Evolutionary conservation across 495 filamentous ascomycete genomes (phyloP), one percentile per base, ranked within the genome.

Genomic region (Aspergillus olivimuriae): DNA sequence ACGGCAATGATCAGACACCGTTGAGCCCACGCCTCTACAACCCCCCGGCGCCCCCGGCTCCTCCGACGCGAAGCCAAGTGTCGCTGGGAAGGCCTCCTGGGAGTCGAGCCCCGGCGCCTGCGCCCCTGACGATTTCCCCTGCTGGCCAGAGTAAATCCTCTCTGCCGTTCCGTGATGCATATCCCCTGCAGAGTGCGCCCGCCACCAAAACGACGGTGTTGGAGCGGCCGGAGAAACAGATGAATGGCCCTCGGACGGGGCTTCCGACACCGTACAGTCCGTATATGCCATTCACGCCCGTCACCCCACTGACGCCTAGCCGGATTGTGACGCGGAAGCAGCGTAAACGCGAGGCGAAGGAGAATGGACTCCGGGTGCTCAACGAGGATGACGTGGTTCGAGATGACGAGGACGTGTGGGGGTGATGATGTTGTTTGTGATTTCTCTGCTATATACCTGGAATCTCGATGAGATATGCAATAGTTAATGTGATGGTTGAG

Each of bases 221-320:
- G 15, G 88, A 91, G 48, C 72, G 87, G 3, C 74, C 76, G 4
- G 55, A 57, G 0, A 76, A 84, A 26, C 58, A 70, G 17, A 70
- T 69, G 2, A 68, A 66, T 9, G 77, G 70, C n/a, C 86, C 86
- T 0, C 75, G 78, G 52, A 89, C 85, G 0, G 88, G 84, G 4
- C 77, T 85, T 31, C 81, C 88, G 24, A 82, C 78, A 6, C 90
- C 90, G 4, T 95, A 96, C 61, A 83, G 78, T 42, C 86, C 90
- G 4, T 96, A 96, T 56, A 92, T 94, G 75, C 90, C 90, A 0
- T 91, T 85, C 56, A 87, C 84, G 2, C 89, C 90, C 0, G 73
- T 94, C 6, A 86, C 92, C 12, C 90, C 90, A 0, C 80, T 96
- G 44, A 94, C 89, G 21, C 89, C 90, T 1, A 80, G 81, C 34